A percentile compares a stretch with the other conserved stretches of the same genome.
These are phyloP conservation scores for Plasmodium berghei DNA, from an alignment of 169 alveolate genomes.

Conservation along the genomic window DNA sequence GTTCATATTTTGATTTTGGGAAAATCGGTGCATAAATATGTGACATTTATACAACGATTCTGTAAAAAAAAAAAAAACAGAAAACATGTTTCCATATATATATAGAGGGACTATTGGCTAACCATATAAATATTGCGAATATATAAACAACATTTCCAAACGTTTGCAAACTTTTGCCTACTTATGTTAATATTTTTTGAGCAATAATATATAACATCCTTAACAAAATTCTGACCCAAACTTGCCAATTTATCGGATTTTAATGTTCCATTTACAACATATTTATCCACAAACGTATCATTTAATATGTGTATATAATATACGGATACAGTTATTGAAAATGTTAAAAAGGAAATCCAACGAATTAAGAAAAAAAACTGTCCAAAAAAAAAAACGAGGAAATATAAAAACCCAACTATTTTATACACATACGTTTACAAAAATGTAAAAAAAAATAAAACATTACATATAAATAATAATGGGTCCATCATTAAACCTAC, in stretches of 20 bases:
- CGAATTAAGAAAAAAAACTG: conserved; percentile 34
- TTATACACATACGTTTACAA: not conserved
- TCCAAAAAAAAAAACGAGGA: not conserved
- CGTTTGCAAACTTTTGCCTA: not conserved
- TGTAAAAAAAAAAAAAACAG: not conserved
- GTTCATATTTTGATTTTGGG: not conserved
- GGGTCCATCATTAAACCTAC: not conserved
- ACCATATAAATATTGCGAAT: too few species aligned
- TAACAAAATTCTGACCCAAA: not conserved
- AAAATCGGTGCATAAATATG: conserved; percentile 6
- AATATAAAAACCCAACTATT: not conserved
- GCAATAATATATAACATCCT: conserved; percentile 27
- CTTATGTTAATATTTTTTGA: conserved; percentile 14
- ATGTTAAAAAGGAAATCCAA: conserved; percentile 35
- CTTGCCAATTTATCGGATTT: not conserved
- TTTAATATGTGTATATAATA: conserved; percentile 39
- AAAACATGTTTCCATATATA: not conserved
- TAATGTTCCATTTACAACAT: not conserved
- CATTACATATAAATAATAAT: too few species aligned
- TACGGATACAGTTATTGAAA: not conserved
- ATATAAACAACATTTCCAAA: too few species aligned
- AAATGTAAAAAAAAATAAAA: too few species aligned
- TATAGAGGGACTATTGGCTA: not conserved
- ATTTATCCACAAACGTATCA: not conserved
- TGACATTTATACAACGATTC: conserved; percentile 64